Base-by-base conservation (phyloP, 805 yeast genomes). In the Lipomyces lipofer region DNA sequence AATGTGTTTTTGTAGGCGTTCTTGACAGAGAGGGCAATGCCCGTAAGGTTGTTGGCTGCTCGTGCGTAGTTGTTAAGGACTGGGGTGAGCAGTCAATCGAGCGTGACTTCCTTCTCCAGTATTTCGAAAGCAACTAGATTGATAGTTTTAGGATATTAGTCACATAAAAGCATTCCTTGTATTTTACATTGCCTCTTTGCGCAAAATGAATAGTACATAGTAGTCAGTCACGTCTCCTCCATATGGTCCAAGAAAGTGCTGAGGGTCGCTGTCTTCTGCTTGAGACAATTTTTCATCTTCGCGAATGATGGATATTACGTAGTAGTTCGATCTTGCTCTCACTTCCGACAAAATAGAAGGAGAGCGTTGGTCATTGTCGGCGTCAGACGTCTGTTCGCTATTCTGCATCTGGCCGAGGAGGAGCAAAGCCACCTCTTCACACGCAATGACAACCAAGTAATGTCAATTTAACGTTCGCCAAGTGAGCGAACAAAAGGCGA, bases 1-100 rank as follows among this genome's bases (percentile, higher is more conserved):
- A n/a, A n/a, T n/a, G n/a, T 12, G 25, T n/a, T 5, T 15, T 1
- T 51, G 4, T 29, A 53, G 57, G 97, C 83, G 89, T 90, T 81
- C 85, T 92, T 73, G 98, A 94, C 95, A 89, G 97, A 82, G 98
- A 94, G 73, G 99, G 99, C 82, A 90, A 92, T 84, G 97, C 98
- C 81, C 90, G 97, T 85, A 94, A 94, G 89, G 98, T 94, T 72
- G 99, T 94, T 77, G 99, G 99, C 81, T 95, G 97, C 79, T 91
- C 98, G 71, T 92, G 96, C 80, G 97, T 92, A 75, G 99, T 94
- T 72, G 88, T 94, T 84, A 91, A 88, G 85, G 86, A 90, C 95
- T 94, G 98, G 98, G 99, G 99, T 89, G 96, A 89, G 75, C 96
- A 90, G 80, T 86, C 98, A 71, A 92, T 84, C 74, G 99, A 92